Evolutionary conservation across 305 asterid genomes (phyloP).

Genomic region (Fraxinus paxiana): DNA sequence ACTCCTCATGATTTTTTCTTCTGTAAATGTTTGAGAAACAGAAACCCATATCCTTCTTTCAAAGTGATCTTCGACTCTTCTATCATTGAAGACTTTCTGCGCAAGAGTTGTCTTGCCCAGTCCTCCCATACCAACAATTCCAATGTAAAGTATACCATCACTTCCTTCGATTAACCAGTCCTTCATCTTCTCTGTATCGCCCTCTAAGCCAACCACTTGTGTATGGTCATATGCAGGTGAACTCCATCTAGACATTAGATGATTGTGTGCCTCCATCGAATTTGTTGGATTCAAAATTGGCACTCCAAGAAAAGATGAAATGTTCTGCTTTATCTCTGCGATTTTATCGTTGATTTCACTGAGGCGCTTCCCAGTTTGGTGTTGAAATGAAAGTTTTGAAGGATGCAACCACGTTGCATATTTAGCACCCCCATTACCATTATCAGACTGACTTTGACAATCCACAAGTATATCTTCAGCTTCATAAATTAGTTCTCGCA

Average conservation of each 20-base stretch:
- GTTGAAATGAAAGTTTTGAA: slow-evolving; percentile 5
- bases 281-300: slow-evolving; percentile 20
- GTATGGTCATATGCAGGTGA: slow-evolving; percentile 32
- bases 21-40: slow-evolving; percentile 35
- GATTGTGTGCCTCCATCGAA: slow-evolving; percentile 28
- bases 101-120: slow-evolving; percentile 36
- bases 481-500: slow-evolving; percentile 31
- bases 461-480: slow-evolving; percentile 32
- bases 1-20: slow-evolving; percentile 37
- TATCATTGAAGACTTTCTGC: slow-evolving; percentile 30
- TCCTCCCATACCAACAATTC: slow-evolving; percentile 40
- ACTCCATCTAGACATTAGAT: slow-evolving; percentile 36
- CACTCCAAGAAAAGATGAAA: slow-evolving; percentile 29
- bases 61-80: slow-evolving; percentile 20
- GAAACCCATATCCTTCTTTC: slow-evolving; percentile 42
- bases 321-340: slow-evolving; percentile 23
- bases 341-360: slow-evolving; percentile 29
- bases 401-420: slow-evolving; percentile 21
- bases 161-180: slow-evolving; percentile 29
- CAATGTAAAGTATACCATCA: slow-evolving; percentile 31
- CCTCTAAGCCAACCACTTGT: slow-evolving; percentile 38
- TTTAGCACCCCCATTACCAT: slow-evolving; percentile 10
- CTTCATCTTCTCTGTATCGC: slow-evolving; percentile 31
- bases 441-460: slow-evolving; percentile 21
- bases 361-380: slow-evolving; percentile 26